These are phyloP conservation scores for Microdochium trichocladiopsis DNA, from an alignment of 2,329 filamentous ascomycete species.

Conservation along the genomic window DNA sequence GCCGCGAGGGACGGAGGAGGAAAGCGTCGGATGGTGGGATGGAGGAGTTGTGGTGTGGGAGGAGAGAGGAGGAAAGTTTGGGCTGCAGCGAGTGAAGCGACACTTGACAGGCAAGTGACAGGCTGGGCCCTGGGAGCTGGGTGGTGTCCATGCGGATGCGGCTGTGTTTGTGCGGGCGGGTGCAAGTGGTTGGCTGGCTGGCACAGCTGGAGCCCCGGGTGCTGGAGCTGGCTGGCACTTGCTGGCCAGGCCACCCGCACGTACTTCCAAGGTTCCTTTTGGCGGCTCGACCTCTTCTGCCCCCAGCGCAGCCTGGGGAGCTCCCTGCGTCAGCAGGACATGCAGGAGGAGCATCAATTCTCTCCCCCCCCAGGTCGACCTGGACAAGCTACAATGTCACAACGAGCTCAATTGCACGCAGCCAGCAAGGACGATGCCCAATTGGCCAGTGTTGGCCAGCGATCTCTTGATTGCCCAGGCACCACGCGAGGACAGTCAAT, in stretches of 20 bases:
- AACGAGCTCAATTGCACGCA: neutral
- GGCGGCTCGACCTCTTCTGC: neutral
- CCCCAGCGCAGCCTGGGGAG: too few relatives aligned
- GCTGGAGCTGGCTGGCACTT: neutral
- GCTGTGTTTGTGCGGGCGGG: neutral
- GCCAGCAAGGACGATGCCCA: too few relatives aligned
- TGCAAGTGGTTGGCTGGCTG: neutral
- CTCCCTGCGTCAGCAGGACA: too few relatives aligned
- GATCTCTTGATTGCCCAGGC: neutral
- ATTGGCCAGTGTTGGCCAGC: too few relatives aligned
- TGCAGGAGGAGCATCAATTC: too few relatives aligned
- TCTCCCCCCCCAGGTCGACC: too few relatives aligned
- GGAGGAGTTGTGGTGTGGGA: neutral
- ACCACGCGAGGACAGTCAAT: too few relatives aligned
- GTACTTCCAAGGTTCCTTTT: neutral
- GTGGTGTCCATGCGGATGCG: neutral
- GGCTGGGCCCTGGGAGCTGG: neutral
- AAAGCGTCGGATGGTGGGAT: neutral
- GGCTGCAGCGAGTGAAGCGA: neutral
- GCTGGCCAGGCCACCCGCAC: neutral
- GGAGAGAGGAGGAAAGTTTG: neutral
- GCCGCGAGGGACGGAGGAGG: neutral
- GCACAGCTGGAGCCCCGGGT: neutral
- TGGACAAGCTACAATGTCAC: neutral
- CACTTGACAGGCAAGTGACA: slow-evolving; percentile 1